phyloP scores from a whole-genome alignment of 495 filamentous ascomycete species.

The Copromyces sp. region DNA sequence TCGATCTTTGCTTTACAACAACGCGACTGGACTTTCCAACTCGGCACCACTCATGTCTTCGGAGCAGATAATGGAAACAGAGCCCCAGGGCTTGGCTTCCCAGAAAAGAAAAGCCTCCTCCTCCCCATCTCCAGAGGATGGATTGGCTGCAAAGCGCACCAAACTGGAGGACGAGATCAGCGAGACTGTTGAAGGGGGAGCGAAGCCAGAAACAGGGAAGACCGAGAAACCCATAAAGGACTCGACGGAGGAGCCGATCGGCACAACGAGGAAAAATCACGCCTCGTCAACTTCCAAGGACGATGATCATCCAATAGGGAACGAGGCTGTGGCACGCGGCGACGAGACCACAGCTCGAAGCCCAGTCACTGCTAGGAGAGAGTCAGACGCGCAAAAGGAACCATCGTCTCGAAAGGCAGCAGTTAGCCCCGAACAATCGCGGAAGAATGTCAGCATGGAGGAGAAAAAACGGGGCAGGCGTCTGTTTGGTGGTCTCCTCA shows the following conservation, averaged over 20 bases:
- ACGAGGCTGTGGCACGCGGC: not conserved
- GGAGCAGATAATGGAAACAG: not conserved
- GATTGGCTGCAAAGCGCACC: slow-evolving; percentile 11
- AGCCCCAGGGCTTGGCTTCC: not conserved
- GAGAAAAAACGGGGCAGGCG: slow-evolving; percentile 82
- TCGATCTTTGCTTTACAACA: not conserved
- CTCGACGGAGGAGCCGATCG: not conserved
- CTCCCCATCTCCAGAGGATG: slow-evolving; percentile 4
- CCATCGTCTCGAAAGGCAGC: slow-evolving; percentile 1
- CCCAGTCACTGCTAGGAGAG: not conserved
- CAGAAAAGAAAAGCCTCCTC: slow-evolving; percentile 20
- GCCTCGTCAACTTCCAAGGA: not conserved
- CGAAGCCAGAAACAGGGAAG: not conserved
- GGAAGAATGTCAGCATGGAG: slow-evolving; percentile 48
- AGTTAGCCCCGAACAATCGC: slow-evolving; percentile 2
- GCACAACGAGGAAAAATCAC: not conserved
- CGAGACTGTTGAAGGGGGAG: not conserved
- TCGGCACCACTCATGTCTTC: not conserved
- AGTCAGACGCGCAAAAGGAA: not conserved
- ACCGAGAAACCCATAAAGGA: not conserved
- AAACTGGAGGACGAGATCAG: slow-evolving; percentile 14
- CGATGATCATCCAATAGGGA: not conserved
- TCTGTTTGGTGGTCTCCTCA: slow-evolving; percentile 81
- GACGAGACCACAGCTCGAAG: not conserved
- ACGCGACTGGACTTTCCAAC: not conserved